These are phyloP conservation scores for Acaromyces ingoldii DNA, from an alignment of 1,284 basidiomycete genomes.

Conservation along the genomic window DNA sequence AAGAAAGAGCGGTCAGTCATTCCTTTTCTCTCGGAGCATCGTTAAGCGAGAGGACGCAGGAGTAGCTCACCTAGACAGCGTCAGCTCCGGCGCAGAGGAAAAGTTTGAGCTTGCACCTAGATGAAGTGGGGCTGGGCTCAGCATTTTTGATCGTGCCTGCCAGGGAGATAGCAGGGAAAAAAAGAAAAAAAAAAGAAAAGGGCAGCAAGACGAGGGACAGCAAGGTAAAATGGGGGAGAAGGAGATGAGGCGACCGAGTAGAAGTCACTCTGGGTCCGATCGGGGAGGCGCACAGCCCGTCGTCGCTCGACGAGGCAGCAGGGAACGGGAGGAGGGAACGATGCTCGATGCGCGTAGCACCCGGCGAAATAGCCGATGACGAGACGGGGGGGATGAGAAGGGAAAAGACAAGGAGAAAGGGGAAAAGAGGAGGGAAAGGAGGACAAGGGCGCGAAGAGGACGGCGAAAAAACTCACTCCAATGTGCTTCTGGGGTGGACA, in stretches of 20 bases:
- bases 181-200: not conserved
- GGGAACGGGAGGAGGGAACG: too few relatives aligned
- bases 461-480: slow-evolving; percentile 4
- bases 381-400: too few relatives aligned
- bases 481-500: slow-evolving; percentile 6
- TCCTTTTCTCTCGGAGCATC: not conserved
- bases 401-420: not conserved
- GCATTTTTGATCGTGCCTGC: too few relatives aligned
- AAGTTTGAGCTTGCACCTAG: slow-evolving; percentile 5
- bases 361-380: too few relatives aligned
- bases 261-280: not conserved
- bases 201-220: not conserved
- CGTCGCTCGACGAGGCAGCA: too few relatives aligned
- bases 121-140: too few relatives aligned
- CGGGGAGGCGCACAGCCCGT: not conserved
- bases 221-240: not conserved
- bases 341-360: too few relatives aligned
- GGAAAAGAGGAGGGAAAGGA: too few relatives aligned
- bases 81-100: slow-evolving; percentile 1
- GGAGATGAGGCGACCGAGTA: not conserved
- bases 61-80: slow-evolving; percentile 4
- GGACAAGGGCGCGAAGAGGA: not conserved
- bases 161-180: too few relatives aligned
- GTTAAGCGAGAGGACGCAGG: too few relatives aligned
- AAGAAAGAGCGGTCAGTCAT: not conserved